phyloP scores from a whole-genome alignment of 441 rosid species.

The Aleurites moluccanus region DNA sequence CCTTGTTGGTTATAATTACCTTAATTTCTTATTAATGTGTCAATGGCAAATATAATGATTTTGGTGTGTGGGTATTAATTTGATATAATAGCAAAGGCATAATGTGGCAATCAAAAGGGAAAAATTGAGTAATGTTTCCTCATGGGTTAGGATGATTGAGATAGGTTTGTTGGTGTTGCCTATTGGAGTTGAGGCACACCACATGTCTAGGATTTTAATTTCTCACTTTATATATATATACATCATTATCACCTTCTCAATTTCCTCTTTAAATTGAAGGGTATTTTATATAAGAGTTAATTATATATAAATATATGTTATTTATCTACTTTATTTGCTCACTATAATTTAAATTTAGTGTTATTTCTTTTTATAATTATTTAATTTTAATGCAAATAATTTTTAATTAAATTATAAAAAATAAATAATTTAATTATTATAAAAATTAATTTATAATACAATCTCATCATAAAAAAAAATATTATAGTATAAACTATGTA shows the following conservation, averaged over 20 bases:
- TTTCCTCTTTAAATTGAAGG: too few species aligned
- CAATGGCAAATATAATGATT: not conserved
- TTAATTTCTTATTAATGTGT: not conserved
- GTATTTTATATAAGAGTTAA: too few species aligned
- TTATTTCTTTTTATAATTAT: too few species aligned
- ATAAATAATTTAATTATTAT: too few species aligned
- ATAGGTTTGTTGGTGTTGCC: conserved; percentile 12
- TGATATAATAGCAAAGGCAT: not conserved
- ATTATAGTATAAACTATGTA: too few species aligned
- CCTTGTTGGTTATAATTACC: not conserved
- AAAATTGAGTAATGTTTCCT: conserved; percentile 7
- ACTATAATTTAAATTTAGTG: too few species aligned
- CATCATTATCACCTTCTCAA: not conserved
- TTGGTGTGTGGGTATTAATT: conserved; percentile 9
- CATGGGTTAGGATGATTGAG: conserved; percentile 8
- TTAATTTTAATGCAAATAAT: too few species aligned
- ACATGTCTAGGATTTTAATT: not conserved
- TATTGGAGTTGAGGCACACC: conserved; percentile 4
- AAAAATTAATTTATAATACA: too few species aligned
- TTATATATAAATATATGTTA: not conserved
- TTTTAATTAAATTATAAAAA: too few species aligned
- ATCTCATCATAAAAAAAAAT: too few species aligned
- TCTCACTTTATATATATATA: not conserved
- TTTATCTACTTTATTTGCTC: too few species aligned
- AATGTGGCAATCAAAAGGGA: conserved; percentile 17